Evolutionary conservation across 108 stramenopile genomes (phyloP), one percentile per base, ranked within the genome.

Genomic region (Bacterosira constricta): DNA sequence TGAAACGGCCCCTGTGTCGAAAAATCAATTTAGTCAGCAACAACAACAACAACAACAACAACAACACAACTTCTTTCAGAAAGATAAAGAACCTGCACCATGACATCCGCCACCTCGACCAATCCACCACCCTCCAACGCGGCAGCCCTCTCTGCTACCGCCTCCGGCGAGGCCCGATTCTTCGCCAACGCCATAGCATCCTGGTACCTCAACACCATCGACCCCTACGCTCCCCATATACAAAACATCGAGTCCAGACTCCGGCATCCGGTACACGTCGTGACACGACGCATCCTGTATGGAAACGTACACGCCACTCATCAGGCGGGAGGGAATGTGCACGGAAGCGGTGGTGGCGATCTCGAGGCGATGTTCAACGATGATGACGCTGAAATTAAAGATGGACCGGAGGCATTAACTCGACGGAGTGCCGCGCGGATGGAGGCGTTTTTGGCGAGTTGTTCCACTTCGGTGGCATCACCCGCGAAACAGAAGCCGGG

Each of bases 401-500:
- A 73, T 30, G 63, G 71, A 57, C 63, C 75, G 20, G 70, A 79
- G 15, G 56, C 50, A 15, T 64, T 94, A 25, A 69, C 73, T 12
- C 60, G 87, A 17, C 71, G 93, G 27, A 75, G 67, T 32, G 75
- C 75, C 51, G 90, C 90, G 25, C 65, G 93, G 39, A 86, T 94
- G 88, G 90, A 90, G 66, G 93, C 93, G 11, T 91, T 94, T 67
- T 51, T 94, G 63, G 85, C 84, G 6, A 75, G 86, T 1, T 87
- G 85, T 52, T 59, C 80, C 12, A 57, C 83, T 46, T 81, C 92
- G 8, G 56, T 90, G 30, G 57, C 80, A 78, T 26, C 35, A 61
- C 36, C 29, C 32, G 18, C 35, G 0, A 62, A 62, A 47, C 21
- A 53, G 31, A 1, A 6, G 39, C 9, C 4, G 49, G 9, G 1